Evolutionary conservation across 345 rosid genomes (phyloP).

Genomic region (Kernera saxatilis): DNA sequence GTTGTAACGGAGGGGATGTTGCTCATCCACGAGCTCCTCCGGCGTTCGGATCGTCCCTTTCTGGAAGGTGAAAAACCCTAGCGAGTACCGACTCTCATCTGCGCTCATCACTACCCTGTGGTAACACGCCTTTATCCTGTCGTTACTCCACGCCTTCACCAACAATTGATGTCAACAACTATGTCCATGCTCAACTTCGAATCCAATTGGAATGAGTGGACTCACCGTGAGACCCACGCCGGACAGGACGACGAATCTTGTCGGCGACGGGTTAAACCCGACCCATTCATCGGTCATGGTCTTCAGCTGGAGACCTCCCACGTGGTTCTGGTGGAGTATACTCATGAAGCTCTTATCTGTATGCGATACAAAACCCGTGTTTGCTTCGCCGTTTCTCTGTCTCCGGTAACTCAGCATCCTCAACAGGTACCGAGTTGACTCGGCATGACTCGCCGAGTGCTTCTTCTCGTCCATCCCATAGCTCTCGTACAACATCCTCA

Average conservation of each 20-base stretch:
- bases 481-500: slow-evolving; percentile 60
- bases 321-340: slow-evolving; percentile 55
- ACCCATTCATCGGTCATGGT: slow-evolving; percentile 44
- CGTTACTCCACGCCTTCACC: slow-evolving; percentile 66
- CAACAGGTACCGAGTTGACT: slow-evolving; percentile 41
- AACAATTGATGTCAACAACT: not conserved
- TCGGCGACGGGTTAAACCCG: slow-evolving; percentile 37
- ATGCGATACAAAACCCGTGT: slow-evolving; percentile 45
- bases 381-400: slow-evolving; percentile 32
- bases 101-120: slow-evolving; percentile 49
- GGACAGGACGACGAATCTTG: slow-evolving; percentile 48
- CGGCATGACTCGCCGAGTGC: slow-evolving; percentile 31
- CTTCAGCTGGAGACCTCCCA: slow-evolving; percentile 47
- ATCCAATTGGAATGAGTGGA: not conserved
- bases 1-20: slow-evolving; percentile 46
- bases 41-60: slow-evolving; percentile 35
- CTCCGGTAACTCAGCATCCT: slow-evolving; percentile 44
- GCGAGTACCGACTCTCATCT: slow-evolving; percentile 41
- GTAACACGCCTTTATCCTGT: slow-evolving; percentile 46
- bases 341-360: slow-evolving; percentile 56
- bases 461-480: slow-evolving; percentile 41
- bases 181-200: not conserved
- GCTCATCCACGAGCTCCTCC: slow-evolving; percentile 49
- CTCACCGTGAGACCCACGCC: slow-evolving; percentile 63
- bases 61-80: slow-evolving; percentile 49